phyloP scores from a whole-genome alignment of 257 asterid species.

The Scutellaria baicalensis region DNA sequence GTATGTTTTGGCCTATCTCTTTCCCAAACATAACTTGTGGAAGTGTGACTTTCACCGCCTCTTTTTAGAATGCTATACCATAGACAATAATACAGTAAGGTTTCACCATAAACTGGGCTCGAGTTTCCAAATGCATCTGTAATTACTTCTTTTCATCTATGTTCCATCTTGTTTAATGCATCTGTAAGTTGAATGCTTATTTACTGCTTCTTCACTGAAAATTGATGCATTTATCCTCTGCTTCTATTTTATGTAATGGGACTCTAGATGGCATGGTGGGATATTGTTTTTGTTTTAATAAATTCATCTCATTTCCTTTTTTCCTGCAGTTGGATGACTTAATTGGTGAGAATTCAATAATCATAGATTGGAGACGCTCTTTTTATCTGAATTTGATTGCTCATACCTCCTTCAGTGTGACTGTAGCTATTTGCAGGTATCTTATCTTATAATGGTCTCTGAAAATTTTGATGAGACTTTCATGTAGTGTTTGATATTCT shows the following conservation, averaged over 20 bases:
- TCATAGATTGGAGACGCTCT: conserved; percentile 92
- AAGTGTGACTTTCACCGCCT: background rate
- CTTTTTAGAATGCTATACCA: background rate
- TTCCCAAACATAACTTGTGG: background rate
- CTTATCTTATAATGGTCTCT: background rate
- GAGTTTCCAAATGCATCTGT: background rate
- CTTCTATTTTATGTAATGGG: background rate
- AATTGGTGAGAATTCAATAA: conserved; percentile 47
- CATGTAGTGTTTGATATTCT: background rate
- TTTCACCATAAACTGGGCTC: background rate
- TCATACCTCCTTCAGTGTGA: conserved; percentile 80
- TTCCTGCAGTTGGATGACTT: conserved; percentile 70
- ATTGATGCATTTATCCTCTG: background rate
- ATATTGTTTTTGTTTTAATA: conserved; percentile 1
- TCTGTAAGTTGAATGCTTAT: background rate
- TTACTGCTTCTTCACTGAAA: background rate
- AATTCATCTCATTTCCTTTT: conserved; percentile 18
- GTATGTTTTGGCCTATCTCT: background rate
- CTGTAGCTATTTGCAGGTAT: conserved; percentile 97
- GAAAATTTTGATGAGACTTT: background rate
- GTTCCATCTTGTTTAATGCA: conserved; percentile 6
- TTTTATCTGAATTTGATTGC: conserved; percentile 90
- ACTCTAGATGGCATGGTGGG: background rate
- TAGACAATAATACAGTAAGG: background rate
- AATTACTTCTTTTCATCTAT: background rate